phyloP scores from a whole-genome alignment of 306 rosid genomes.

The Arachis stenosperma region DNA sequence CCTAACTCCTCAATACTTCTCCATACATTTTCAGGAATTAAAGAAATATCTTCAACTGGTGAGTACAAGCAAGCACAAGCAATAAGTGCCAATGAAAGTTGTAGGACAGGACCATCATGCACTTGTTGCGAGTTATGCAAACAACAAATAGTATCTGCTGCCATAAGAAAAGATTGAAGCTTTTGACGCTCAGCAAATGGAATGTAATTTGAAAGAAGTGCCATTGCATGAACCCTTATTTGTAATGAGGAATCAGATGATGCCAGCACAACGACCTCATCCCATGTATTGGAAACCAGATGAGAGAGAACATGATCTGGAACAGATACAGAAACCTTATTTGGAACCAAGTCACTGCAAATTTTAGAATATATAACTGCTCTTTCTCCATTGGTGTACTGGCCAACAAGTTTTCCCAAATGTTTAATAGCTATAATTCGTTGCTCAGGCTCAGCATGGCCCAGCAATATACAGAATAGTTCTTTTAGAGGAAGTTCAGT shows the following conservation, averaged over 20 bases:
- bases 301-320: slow-evolving; percentile 58
- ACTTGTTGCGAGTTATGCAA: slow-evolving; percentile 53
- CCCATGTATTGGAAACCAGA: slow-evolving; percentile 91
- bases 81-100: slow-evolving; percentile 81
- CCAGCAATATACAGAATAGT: slow-evolving; percentile 71
- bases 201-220: slow-evolving; percentile 72
- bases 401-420: slow-evolving; percentile 75
- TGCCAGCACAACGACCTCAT: slow-evolving; percentile 71
- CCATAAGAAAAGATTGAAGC: slow-evolving; percentile 73
- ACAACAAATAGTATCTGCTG: slow-evolving; percentile 72
- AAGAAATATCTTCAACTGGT: slow-evolving; percentile 74
- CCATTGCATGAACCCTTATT: slow-evolving; percentile 71
- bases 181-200: slow-evolving; percentile 78
- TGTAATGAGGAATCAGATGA: slow-evolving; percentile 69
- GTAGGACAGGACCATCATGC: slow-evolving; percentile 71
- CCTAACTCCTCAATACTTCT: slow-evolving; percentile 68
- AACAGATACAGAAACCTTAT: slow-evolving; percentile 47
- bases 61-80: slow-evolving; percentile 80
- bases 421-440: slow-evolving; percentile 73
- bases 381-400: slow-evolving; percentile 52
- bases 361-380: slow-evolving; percentile 45
- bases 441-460: slow-evolving; percentile 94
- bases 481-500: slow-evolving; percentile 66
- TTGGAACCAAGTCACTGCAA: slow-evolving; percentile 47
- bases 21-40: slow-evolving; percentile 85